Conservation (phyloP, 2,329 filamentous ascomycete genomes). For the Apiospora arundinis region DNA sequence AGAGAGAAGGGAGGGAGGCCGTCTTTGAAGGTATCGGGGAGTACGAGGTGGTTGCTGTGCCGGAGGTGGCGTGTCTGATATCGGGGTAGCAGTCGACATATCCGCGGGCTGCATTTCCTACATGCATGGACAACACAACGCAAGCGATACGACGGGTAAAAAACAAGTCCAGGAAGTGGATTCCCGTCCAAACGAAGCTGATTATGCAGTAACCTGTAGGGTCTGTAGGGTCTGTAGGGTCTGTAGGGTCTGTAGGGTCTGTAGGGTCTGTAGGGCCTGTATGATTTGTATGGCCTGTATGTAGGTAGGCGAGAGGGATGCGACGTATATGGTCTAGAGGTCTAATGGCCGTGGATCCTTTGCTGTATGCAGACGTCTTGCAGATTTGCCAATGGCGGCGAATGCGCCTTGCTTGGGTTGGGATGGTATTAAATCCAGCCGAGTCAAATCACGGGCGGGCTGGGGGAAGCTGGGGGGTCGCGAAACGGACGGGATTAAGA, state of each 20-base stretch:
- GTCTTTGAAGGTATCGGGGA: constrained; percentile 18
- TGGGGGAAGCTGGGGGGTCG: background rate
- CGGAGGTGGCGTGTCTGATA: constrained; percentile 23
- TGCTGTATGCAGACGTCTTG: constrained; percentile 11
- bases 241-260: background rate
- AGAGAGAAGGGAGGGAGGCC: constrained; percentile 19
- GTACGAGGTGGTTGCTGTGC: constrained; percentile 23
- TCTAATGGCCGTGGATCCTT: constrained; percentile 12
- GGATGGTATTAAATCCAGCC: background rate
- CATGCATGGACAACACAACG: constrained; percentile 28
- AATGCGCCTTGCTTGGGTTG: background rate
- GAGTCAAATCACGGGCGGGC: background rate
- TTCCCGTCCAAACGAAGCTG: constrained; percentile 11
- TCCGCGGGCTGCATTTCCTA: constrained; percentile 28
- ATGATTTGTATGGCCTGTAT: constrained; percentile 5
- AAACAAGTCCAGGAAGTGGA: constrained; percentile 9
- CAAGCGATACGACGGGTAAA: constrained; percentile 6
- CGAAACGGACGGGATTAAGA: constrained; percentile 20
- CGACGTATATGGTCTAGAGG: constrained; percentile 16
- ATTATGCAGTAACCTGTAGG: constrained; percentile 12
- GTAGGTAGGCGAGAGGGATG: constrained; percentile 18
- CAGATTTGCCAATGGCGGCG: background rate
- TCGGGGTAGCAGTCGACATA: constrained; percentile 24
- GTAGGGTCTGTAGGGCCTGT: no score
- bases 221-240: background rate